Percentiles rank a stretch among this genome's conserved stretches.
phyloP scores from a whole-genome alignment of 306 rosid genomes.

The Medicago lupulina region DNA sequence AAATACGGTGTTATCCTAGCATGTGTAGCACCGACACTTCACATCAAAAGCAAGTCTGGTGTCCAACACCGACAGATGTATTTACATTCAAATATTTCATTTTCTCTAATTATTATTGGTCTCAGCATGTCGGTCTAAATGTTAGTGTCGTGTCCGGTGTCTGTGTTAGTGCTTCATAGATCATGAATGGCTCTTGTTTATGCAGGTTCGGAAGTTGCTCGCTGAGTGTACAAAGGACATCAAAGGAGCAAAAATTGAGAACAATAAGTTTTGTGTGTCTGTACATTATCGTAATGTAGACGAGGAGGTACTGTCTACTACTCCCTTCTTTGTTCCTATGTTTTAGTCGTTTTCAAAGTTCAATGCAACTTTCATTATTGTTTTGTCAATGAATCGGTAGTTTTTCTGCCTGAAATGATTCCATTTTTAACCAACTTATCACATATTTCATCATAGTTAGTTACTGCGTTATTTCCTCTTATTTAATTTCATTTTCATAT shows the following conservation, averaged over 20 bases:
- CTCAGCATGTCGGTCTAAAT: background rate
- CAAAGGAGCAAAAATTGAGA: constrained; percentile 80
- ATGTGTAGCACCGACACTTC: background rate
- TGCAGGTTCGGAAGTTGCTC: constrained; percentile 67
- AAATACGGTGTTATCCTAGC: background rate
- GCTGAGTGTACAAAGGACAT: constrained; percentile 68
- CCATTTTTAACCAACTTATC: background rate
- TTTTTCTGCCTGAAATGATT: background rate
- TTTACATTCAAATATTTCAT: background rate
- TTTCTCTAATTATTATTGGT: background rate
- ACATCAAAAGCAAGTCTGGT: background rate
- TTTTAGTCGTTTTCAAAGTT: no score
- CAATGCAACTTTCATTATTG: no score
- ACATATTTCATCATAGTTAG: background rate
- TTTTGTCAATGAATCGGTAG: background rate
- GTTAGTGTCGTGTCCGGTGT: background rate
- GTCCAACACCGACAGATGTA: background rate
- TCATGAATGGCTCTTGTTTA: constrained; percentile 40
- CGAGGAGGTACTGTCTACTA: constrained; percentile 60
- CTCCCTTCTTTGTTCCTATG: background rate
- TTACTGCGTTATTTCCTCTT: constrained; percentile 3
- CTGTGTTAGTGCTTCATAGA: background rate
- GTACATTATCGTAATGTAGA: constrained; percentile 94
- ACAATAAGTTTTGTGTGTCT: constrained; percentile 88
- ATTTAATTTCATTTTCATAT: constrained; percentile 33